Conservation (phyloP, 2,329 filamentous ascomycete species). For the Phaeosphaeriaceae sp. region DNA sequence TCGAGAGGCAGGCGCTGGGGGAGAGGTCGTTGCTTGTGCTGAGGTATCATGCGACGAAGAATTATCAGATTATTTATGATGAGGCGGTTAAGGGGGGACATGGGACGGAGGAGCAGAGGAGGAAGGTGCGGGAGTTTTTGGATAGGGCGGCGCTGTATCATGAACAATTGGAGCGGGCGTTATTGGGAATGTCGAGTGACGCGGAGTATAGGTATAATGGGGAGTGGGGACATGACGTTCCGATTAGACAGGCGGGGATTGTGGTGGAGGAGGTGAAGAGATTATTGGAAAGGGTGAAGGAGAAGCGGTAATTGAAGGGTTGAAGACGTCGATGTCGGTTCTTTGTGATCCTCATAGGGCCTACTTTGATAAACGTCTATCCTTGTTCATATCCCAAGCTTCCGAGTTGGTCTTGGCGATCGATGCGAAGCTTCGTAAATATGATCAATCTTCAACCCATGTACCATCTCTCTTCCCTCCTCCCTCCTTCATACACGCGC, state of each 20-base stretch:
- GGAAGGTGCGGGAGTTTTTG: conserved; percentile 8
- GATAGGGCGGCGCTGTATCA: conserved; percentile 3
- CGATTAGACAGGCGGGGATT: conserved; percentile 7
- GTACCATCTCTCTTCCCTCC: background rate
- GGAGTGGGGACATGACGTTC: conserved; percentile 9
- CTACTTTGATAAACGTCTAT: too few relatives aligned
- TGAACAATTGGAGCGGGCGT: conserved; percentile 8
- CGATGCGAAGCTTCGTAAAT: too few relatives aligned
- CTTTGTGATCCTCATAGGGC: too few relatives aligned
- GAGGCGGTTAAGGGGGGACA: conserved; percentile 6
- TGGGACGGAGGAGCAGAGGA: conserved; percentile 10
- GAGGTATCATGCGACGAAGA: conserved; percentile 2
- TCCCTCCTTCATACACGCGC: background rate
- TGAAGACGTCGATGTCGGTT: too few relatives aligned
- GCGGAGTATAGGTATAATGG: background rate
- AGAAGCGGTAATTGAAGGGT: background rate
- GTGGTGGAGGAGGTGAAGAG: conserved; percentile 5
- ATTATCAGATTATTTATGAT: conserved; percentile 11
- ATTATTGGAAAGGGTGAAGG: conserved; percentile 26
- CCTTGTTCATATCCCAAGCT: too few relatives aligned
- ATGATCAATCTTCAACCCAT: too few relatives aligned
- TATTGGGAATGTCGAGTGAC: conserved; percentile 6
- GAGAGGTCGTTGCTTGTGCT: conserved; percentile 10
- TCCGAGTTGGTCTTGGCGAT: too few relatives aligned
- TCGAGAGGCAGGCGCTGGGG: conserved; percentile 7